Percentiles rank a stretch among this genome's conserved stretches.
phyloP scores from a whole-genome alignment of 2,329 filamentous ascomycete species.

The Botrytis byssoidea region DNA sequence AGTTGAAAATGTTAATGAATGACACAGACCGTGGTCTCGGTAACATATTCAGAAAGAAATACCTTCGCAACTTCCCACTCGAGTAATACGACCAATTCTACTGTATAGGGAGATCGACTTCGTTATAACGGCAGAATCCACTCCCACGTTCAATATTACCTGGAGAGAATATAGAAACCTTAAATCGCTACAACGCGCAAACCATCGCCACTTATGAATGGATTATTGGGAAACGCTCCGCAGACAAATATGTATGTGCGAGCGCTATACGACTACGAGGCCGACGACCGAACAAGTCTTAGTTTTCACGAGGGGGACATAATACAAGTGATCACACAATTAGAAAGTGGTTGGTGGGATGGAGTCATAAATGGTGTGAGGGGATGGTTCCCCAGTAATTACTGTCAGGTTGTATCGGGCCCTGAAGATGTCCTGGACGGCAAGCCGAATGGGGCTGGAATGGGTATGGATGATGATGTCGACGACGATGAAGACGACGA shows the following conservation, averaged over 20 bases:
- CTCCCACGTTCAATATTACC: constrained; percentile 24
- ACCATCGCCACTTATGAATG: constrained; percentile 53
- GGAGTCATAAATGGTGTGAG: constrained; percentile 94
- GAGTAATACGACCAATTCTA: constrained; percentile 25
- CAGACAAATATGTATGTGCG: constrained; percentile 82
- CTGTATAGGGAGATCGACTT: constrained; percentile 22
- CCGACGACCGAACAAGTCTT: constrained; percentile 92
- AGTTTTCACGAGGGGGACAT: constrained; percentile 97
- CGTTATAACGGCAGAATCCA: constrained; percentile 25
- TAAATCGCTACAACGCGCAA: constrained; percentile 30
- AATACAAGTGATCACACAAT: constrained; percentile 96
- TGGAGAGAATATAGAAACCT: constrained; percentile 25
- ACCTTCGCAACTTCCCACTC: constrained; percentile 15
- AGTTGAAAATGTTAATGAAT: constrained; percentile 25
- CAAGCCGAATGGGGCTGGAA: constrained; percentile 52
- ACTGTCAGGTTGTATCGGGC: constrained; percentile 82
- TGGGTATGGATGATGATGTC: constrained; percentile 55
- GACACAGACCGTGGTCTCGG: constrained; percentile 21
- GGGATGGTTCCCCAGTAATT: constrained; percentile 99
- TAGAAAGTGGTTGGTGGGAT: constrained; percentile 99
- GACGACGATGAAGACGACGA: constrained; percentile 66
- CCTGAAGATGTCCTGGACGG: constrained; percentile 69
- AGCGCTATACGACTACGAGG: constrained; percentile 96
- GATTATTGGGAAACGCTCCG: constrained; percentile 57
- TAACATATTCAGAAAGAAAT: constrained; percentile 20